These are phyloP conservation scores for Fragaria nilgerrensis DNA, from an alignment of 306 rosid genomes.

Conservation along the genomic window DNA sequence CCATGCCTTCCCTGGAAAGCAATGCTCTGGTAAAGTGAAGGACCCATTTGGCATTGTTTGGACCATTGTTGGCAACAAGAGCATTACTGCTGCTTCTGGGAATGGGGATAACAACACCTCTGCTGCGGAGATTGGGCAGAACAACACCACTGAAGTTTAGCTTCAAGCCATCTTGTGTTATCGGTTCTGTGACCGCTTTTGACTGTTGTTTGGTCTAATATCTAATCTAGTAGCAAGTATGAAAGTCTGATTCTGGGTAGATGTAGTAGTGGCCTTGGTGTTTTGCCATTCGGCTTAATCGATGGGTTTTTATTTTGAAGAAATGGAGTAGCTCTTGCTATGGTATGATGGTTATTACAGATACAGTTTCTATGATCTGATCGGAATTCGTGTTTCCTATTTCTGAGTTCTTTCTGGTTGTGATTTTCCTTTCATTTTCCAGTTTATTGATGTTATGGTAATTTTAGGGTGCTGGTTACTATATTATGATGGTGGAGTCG, in stretches of 20 bases:
- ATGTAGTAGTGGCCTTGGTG: not conserved
- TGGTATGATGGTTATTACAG: not conserved
- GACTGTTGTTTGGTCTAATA: not conserved
- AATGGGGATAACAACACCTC: constrained; percentile 13
- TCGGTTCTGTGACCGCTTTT: not conserved
- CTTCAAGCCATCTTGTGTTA: not conserved
- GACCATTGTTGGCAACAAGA: constrained; percentile 28
- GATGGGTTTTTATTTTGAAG: not conserved
- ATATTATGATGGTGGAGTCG: too few relatives aligned
- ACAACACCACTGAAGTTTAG: not conserved
- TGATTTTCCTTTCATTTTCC: too few relatives aligned
- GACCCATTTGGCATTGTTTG: constrained; percentile 73
- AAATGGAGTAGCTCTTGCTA: not conserved
- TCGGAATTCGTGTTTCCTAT: not conserved
- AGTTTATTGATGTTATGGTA: not conserved
- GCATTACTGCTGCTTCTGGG: not conserved
- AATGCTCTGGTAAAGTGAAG: constrained; percentile 49
- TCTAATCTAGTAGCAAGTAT: not conserved
- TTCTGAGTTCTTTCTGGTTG: not conserved
- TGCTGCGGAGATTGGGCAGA: not conserved
- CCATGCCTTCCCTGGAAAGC: constrained; percentile 25
- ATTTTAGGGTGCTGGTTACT: not conserved
- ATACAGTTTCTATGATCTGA: not conserved
- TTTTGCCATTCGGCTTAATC: not conserved
- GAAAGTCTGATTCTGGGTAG: not conserved